A percentile compares a stretch with the other conserved stretches of the same genome.
Evolutionary conservation across 1,139 yeast species (phyloP).

Genomic region (Nadsonia starkeyi-henricii): DNA sequence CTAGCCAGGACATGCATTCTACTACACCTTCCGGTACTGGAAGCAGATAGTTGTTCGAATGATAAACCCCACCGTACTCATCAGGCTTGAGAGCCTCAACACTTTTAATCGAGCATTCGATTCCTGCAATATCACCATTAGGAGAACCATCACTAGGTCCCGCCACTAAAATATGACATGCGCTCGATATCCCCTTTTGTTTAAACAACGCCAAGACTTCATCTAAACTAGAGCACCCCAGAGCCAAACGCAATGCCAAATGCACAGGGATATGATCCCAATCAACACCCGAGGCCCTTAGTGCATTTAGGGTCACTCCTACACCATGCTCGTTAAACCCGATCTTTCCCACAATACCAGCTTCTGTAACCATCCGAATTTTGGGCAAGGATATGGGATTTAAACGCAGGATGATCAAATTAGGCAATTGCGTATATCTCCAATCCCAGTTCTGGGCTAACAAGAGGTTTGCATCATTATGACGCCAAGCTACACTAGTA

Average conservation of each 20-base stretch:
- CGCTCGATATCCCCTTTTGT: constrained; percentile 14
- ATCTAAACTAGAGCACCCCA: constrained; percentile 17
- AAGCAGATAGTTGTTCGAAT: constrained; percentile 13
- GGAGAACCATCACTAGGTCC: constrained; percentile 9
- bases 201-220: constrained; percentile 16
- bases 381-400: constrained; percentile 15
- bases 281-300: constrained; percentile 19
- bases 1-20: constrained; percentile 9
- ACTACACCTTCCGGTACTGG: constrained; percentile 9
- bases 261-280: constrained; percentile 22
- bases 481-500: constrained; percentile 19
- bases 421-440: constrained; percentile 17
- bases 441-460: constrained; percentile 26
- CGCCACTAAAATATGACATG: constrained; percentile 14
- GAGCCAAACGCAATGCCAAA: constrained; percentile 21
- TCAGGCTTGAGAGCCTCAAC: constrained; percentile 7
- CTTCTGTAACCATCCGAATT: constrained; percentile 22
- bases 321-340: constrained; percentile 24
- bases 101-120: constrained; percentile 13
- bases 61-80: constrained; percentile 10
- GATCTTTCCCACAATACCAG: constrained; percentile 26
- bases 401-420: constrained; percentile 19
- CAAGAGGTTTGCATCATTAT: constrained; percentile 10
- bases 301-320: constrained; percentile 23
- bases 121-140: no score